Conservation (phyloP, 208 protist genomes). For the Herpetomonas tarakana region DNA sequence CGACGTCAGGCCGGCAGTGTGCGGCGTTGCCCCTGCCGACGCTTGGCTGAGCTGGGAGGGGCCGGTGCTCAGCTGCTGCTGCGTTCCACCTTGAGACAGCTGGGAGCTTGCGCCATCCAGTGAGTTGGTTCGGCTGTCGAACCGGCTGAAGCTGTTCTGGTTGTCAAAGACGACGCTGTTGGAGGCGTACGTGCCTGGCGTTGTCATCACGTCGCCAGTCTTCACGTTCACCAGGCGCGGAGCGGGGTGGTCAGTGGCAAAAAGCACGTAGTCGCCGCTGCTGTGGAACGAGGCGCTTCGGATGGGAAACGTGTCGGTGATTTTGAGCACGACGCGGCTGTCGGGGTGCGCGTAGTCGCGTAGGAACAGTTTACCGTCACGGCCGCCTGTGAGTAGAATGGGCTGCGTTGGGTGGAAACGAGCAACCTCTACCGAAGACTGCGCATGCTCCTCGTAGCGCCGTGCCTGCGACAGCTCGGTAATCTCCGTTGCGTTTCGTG, state of each 20-base stretch:
- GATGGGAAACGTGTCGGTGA: slow-evolving; percentile 72
- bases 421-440: slow-evolving; percentile 65
- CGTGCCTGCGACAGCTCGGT: slow-evolving; percentile 72
- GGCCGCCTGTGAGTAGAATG: slow-evolving; percentile 57
- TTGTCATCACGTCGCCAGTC: slow-evolving; percentile 54
- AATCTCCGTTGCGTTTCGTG: slow-evolving; percentile 76
- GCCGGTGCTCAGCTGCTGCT: neutral
- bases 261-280: slow-evolving; percentile 73
- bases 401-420: slow-evolving; percentile 72
- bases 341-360: slow-evolving; percentile 67
- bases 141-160: neutral
- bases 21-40: slow-evolving; percentile 22
- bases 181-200: slow-evolving; percentile 26
- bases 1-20: slow-evolving; percentile 64
- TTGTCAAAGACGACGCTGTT: slow-evolving; percentile 2
- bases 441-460: slow-evolving; percentile 63
- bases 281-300: slow-evolving; percentile 72
- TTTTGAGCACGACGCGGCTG: slow-evolving; percentile 44
- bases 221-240: slow-evolving; percentile 67
- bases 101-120: neutral
- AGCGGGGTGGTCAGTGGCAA: slow-evolving; percentile 71
- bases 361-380: slow-evolving; percentile 61
- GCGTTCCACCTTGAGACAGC: neutral
- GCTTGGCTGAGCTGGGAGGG: slow-evolving; percentile 9
- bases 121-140: slow-evolving; percentile 1